These are phyloP conservation scores for Hypomyces rosellus DNA, from an alignment of 2,329 filamentous ascomycete species.

Conservation along the genomic window DNA sequence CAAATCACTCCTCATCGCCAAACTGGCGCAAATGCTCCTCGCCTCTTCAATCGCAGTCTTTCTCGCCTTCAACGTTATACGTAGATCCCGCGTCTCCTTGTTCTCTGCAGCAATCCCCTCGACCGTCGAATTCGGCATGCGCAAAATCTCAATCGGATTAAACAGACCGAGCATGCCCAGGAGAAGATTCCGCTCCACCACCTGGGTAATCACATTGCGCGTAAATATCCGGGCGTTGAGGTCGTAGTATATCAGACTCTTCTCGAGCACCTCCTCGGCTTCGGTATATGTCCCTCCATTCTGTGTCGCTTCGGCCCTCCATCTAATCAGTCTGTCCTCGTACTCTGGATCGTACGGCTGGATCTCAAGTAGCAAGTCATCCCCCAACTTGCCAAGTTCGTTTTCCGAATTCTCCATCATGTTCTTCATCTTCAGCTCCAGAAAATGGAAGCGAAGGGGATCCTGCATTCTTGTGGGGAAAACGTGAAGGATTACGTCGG, in stretches of 20 bases:
- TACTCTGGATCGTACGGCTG: slow-evolving; percentile 50
- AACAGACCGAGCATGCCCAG: slow-evolving; percentile 47
- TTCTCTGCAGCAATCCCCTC: slow-evolving; percentile 48
- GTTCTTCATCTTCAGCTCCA: slow-evolving; percentile 42
- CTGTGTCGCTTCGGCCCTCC: slow-evolving; percentile 37
- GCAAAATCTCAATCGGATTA: slow-evolving; percentile 45
- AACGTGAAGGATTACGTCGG: slow-evolving; percentile 43
- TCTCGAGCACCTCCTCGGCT: slow-evolving; percentile 47
- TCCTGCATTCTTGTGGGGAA: slow-evolving; percentile 48
- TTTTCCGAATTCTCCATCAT: slow-evolving; percentile 40
- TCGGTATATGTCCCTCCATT: slow-evolving; percentile 43
- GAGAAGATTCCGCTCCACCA: slow-evolving; percentile 45
- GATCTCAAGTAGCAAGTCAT: slow-evolving; percentile 47
- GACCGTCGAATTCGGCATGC: slow-evolving; percentile 38
- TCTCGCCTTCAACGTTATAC: slow-evolving; percentile 40
- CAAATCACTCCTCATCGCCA: slow-evolving; percentile 48
- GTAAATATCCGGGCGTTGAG: slow-evolving; percentile 47
- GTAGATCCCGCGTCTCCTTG: slow-evolving; percentile 45
- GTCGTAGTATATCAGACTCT: slow-evolving; percentile 52
- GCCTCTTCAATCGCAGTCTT: slow-evolving; percentile 47
- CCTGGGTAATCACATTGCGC: slow-evolving; percentile 46
- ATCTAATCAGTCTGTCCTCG: slow-evolving; percentile 42
- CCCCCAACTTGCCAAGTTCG: slow-evolving; percentile 39
- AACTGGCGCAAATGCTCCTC: slow-evolving; percentile 40
- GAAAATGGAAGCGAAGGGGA: slow-evolving; percentile 42